Conservation (phyloP, 768 basidiomycete species). For the Pisolithus orientalis region DNA sequence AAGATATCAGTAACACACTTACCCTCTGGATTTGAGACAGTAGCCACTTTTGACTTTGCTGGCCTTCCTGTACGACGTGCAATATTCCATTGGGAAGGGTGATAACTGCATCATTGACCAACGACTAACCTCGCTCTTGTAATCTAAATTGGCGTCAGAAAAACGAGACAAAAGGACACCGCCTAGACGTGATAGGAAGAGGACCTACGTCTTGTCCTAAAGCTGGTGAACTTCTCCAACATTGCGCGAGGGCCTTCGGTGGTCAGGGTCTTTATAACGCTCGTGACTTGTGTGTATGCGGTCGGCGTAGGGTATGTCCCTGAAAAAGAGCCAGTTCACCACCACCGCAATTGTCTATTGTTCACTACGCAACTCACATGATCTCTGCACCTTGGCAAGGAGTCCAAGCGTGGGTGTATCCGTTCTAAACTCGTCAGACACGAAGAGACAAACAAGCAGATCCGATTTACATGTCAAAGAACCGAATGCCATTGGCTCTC, state of each 20-base stretch:
- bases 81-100: conserved; percentile 10
- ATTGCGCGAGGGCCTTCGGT: conserved; percentile 59
- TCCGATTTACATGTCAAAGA: conserved; percentile 77
- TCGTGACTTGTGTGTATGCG: conserved; percentile 50
- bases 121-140: conserved; percentile 62
- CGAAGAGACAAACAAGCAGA: not conserved
- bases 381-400: conserved; percentile 28
- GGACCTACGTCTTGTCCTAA: conserved; percentile 63
- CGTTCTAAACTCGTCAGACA: conserved; percentile 42
- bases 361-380: conserved; percentile 29
- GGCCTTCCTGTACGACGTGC: conserved; percentile 49
- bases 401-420: conserved; percentile 62
- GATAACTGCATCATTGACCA: not conserved
- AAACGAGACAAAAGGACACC: conserved; percentile 13
- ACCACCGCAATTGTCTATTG: not conserved
- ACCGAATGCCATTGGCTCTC: conserved; percentile 71
- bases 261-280: conserved; percentile 62
- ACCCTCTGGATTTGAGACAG: conserved; percentile 62
- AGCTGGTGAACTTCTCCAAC: conserved; percentile 61
- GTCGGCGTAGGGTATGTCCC: conserved; percentile 54
- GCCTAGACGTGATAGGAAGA: not conserved
- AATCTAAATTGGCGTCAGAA: conserved; percentile 37
- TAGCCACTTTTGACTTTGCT: conserved; percentile 74
- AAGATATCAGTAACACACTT: conserved; percentile 3
- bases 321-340: conserved; percentile 15